Evolutionary conservation across 2,329 filamentous ascomycete species (phyloP).

Genomic region (Alternaria triticina): DNA sequence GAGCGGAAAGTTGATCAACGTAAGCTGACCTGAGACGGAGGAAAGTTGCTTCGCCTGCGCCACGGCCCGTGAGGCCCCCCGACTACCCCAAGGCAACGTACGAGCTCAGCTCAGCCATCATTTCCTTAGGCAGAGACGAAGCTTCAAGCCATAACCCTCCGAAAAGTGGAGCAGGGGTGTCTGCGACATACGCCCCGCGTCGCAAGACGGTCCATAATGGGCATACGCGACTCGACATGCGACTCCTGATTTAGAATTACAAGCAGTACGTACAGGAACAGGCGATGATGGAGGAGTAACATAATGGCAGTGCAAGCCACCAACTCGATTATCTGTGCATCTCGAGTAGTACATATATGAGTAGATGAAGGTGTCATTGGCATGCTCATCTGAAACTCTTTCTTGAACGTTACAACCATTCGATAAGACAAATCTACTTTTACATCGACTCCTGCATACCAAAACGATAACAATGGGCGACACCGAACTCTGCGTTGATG

Average conservation of each 20-base stretch:
- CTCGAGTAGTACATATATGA: background rate
- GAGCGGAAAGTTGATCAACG: background rate
- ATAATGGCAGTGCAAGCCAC: background rate
- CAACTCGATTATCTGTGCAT: background rate
- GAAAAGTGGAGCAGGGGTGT: background rate
- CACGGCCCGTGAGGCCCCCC: background rate
- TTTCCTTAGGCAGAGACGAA: background rate
- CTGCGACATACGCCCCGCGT: background rate
- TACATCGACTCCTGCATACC: background rate
- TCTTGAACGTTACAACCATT: background rate
- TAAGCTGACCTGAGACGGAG: background rate
- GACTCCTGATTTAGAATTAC: background rate
- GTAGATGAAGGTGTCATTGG: background rate
- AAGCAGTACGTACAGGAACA: background rate
- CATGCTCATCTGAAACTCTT: background rate
- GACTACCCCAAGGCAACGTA: background rate
- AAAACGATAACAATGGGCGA: background rate
- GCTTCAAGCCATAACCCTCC: background rate
- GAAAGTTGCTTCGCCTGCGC: background rate
- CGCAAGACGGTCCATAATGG: background rate
- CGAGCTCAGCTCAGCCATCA: background rate
- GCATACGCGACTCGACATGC: background rate
- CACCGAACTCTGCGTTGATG: background rate
- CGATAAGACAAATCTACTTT: background rate
- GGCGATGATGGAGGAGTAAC: background rate